A percentile compares a stretch with the other conserved stretches of the same genome.
Evolutionary conservation across 1,284 basidiomycete genomes (phyloP).

Genomic region (Moesziomyces sp.): DNA sequence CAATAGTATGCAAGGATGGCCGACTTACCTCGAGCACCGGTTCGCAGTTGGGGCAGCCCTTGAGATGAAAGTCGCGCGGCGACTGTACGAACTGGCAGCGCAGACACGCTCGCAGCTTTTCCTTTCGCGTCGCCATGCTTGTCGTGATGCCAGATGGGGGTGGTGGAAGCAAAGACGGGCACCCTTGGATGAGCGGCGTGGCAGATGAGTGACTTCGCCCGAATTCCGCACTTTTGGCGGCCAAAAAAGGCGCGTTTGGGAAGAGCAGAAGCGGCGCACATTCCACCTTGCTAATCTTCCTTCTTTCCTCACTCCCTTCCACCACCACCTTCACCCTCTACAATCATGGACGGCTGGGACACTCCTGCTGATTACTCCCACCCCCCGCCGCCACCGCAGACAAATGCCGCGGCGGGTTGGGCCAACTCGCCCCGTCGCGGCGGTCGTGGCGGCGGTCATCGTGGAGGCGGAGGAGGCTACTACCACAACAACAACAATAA

Average conservation of each 20-base stretch:
- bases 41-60: slow-evolving; percentile 96
- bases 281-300: background rate
- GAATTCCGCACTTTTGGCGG: background rate
- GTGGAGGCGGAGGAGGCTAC: slow-evolving; percentile 13
- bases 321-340: background rate
- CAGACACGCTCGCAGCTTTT: slow-evolving; percentile 84
- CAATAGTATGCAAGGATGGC: background rate
- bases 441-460: slow-evolving; percentile 20
- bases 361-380: slow-evolving; percentile 3
- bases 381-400: background rate
- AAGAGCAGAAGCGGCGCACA: background rate
- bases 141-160: background rate
- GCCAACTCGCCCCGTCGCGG: slow-evolving; percentile 36
- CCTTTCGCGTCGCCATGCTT: slow-evolving; percentile 49
- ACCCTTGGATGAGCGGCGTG: no score
- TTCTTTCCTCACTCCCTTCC: background rate
- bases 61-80: slow-evolving; percentile 82
- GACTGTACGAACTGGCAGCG: slow-evolving; percentile 90
- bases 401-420: slow-evolving; percentile 19
- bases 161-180: background rate
- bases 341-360: slow-evolving; percentile 32
- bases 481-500: slow-evolving; percentile 10
- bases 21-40: slow-evolving; percentile 84
- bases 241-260: background rate
- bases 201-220: no score